phyloP scores from a whole-genome alignment of 345 rosid genomes.

The Lumnitzera littorea region DNA sequence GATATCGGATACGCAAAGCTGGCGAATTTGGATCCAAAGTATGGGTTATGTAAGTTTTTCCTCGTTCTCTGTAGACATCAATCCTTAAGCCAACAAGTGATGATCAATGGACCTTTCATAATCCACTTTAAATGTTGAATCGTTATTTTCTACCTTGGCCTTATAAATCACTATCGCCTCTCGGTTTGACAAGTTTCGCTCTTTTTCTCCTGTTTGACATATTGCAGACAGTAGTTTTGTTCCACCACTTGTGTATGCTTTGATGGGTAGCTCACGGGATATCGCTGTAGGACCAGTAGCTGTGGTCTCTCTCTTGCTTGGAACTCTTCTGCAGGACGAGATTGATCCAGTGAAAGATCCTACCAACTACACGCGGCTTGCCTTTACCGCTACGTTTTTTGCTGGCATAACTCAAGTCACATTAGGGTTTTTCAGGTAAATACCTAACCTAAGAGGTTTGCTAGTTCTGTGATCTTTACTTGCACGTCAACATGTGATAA shows the following conservation, averaged over 20 bases:
- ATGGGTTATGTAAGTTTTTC: slow-evolving; percentile 35
- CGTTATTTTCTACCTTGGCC: too few species aligned
- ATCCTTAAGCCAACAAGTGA: too few species aligned
- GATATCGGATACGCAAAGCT: slow-evolving; percentile 44
- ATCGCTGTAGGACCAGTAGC: slow-evolving; percentile 45
- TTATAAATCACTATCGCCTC: too few species aligned
- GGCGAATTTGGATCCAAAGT: slow-evolving; percentile 35
- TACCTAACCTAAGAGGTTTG: neutral
- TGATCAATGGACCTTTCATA: too few species aligned
- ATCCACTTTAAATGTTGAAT: too few species aligned
- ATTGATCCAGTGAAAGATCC: slow-evolving; percentile 16
- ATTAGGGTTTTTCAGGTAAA: slow-evolving; percentile 41
- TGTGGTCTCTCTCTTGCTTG: slow-evolving; percentile 34
- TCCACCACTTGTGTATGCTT: slow-evolving; percentile 45
- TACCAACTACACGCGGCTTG: slow-evolving; percentile 24
- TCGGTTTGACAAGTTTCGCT: too few species aligned
- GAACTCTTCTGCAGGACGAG: slow-evolving; percentile 28
- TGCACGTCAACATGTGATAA: neutral
- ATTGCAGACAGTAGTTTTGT: slow-evolving; percentile 44
- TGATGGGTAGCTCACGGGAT: slow-evolving; percentile 48
- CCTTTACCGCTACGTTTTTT: slow-evolving; percentile 36
- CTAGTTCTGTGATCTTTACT: neutral
- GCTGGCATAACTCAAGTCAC: slow-evolving; percentile 37
- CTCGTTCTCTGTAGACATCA: neutral
- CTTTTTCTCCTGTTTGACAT: neutral